A percentile compares a stretch with the other conserved stretches of the same genome.
Conservation (phyloP, 108 stramenopile species). For the Cylindrotheca closterium region DNA sequence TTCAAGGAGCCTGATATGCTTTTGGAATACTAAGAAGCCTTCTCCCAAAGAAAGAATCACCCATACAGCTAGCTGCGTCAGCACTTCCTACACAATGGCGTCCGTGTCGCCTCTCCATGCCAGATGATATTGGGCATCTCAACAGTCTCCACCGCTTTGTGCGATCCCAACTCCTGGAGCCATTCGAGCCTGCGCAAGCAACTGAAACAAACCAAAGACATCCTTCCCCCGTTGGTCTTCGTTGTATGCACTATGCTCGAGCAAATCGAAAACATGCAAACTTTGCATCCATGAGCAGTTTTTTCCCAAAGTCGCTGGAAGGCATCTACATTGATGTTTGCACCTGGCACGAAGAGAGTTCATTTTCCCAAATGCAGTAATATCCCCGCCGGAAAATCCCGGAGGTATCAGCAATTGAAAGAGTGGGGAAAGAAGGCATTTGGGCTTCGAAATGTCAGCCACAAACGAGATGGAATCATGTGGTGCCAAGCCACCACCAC, state of each 20-base stretch:
- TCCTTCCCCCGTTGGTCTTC: conserved; percentile 36
- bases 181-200: conserved; percentile 28
- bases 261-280: conserved; percentile 8
- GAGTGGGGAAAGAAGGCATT: conserved; percentile 41
- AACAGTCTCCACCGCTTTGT: conserved; percentile 51
- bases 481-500: conserved; percentile 7
- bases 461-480: conserved; percentile 21
- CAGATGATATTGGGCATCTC: conserved; percentile 27
- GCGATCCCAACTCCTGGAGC: conserved; percentile 39
- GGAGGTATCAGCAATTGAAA: conserved; percentile 44
- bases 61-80: too few species aligned
- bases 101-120: conserved; percentile 32
- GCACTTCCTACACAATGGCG: too few species aligned
- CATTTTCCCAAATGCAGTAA: conserved; percentile 58
- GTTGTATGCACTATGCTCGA: conserved; percentile 31
- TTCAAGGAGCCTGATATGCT: too few species aligned
- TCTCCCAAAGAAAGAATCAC: too few species aligned
- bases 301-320: conserved; percentile 42
- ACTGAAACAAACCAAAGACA: not conserved
- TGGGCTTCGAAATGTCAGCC: conserved; percentile 50
- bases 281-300: conserved; percentile 31
- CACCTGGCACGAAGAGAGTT: conserved; percentile 53
- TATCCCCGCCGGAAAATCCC: conserved; percentile 44
- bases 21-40: too few species aligned
- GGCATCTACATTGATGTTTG: conserved; percentile 40